A percentile compares a stretch with the other conserved stretches of the same genome.
Evolutionary conservation across 352 stramenopile species (phyloP).

Genomic region (Thalassiosira mediterranea): DNA sequence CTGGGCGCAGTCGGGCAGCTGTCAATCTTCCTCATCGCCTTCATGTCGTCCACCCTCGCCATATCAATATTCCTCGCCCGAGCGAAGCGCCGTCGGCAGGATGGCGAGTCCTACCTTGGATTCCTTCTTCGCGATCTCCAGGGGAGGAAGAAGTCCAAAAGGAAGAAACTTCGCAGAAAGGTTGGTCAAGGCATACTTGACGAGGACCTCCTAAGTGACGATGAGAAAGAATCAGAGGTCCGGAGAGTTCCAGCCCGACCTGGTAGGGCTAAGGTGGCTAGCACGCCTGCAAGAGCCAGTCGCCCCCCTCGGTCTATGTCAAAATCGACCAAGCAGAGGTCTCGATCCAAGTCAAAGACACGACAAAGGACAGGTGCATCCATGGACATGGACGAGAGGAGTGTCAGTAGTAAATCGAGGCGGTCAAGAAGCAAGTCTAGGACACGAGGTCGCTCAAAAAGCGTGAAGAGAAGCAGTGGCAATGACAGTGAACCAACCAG

Average conservation of each 20-base stretch:
- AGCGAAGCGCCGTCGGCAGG: conserved; percentile 33
- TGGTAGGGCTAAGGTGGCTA: conserved; percentile 28
- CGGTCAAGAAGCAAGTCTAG: conserved; percentile 21
- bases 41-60: conserved; percentile 52
- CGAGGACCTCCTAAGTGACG: conserved; percentile 34
- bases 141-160: conserved; percentile 41
- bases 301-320: conserved; percentile 11
- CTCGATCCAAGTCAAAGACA: conserved; percentile 25
- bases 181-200: conserved; percentile 34
- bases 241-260: conserved; percentile 43
- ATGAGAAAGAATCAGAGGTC: conserved; percentile 25
- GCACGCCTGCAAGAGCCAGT: not conserved
- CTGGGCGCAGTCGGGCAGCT: conserved; percentile 53
- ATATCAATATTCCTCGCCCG: conserved; percentile 56
- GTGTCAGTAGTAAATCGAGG: not conserved
- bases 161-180: conserved; percentile 50
- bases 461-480: not conserved
- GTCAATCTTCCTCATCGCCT: conserved; percentile 44
- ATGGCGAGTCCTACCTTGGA: conserved; percentile 55
- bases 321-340: conserved; percentile 5
- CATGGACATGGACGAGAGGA: conserved; percentile 4
- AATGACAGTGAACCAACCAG: not conserved
- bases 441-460: conserved; percentile 7
- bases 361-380: not conserved
- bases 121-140: conserved; percentile 56